Evolutionary conservation across 2,329 filamentous ascomycete genomes (phyloP).

Genomic region (Hypoxylon sp.): DNA sequence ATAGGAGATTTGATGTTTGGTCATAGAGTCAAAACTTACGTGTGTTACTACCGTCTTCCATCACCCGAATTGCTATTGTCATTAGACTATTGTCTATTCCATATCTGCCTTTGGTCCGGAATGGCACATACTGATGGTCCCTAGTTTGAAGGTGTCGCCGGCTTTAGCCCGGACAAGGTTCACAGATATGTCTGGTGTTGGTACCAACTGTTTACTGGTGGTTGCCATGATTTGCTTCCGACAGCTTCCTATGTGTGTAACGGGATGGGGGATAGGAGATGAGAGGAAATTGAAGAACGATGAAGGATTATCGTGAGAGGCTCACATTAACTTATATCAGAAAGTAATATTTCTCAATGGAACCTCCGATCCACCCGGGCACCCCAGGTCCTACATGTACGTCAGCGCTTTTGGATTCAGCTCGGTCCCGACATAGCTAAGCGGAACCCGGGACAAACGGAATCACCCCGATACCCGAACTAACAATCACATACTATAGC

Average conservation of each 20-base stretch:
- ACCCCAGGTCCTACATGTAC: too few species aligned
- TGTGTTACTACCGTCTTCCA: constrained; percentile 17
- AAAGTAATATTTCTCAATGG: too few species aligned
- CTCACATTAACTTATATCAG: too few species aligned
- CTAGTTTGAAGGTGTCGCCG: constrained; percentile 7
- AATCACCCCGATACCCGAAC: too few species aligned
- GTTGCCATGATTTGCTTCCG: constrained; percentile 2
- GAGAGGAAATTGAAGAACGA: neutral
- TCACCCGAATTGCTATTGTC: constrained; percentile 1
- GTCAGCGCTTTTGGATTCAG: too few species aligned
- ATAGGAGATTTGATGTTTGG: too few species aligned
- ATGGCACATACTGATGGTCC: constrained; percentile 4
- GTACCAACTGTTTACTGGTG: neutral
- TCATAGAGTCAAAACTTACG: neutral
- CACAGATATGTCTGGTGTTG: constrained; percentile 3
- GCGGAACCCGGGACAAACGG: too few species aligned
- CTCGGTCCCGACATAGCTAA: too few species aligned
- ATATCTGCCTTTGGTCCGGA: neutral
- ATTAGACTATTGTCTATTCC: neutral
- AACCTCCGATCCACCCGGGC: too few species aligned
- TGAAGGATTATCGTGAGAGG: too few species aligned
- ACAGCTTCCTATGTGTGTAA: neutral
- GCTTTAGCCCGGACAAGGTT: constrained; percentile 13
- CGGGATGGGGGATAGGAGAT: too few species aligned
- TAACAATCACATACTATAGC: too few species aligned